phyloP scores from a whole-genome alignment of 2,329 filamentous ascomycete genomes.

The Aspergillus sp. region DNA sequence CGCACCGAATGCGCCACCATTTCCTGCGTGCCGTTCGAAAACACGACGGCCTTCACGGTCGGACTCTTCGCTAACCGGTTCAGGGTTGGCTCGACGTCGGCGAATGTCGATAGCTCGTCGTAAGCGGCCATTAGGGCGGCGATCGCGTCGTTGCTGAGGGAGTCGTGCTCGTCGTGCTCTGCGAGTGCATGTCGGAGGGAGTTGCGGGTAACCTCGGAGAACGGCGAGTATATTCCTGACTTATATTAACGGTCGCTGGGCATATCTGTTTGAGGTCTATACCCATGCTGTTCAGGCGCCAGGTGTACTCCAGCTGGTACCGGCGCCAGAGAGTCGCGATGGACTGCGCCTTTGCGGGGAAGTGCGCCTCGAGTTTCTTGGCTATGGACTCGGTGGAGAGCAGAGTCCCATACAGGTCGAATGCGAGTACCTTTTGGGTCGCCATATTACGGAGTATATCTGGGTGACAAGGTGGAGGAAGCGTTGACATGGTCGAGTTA shows the following conservation, averaged over 20 bases:
- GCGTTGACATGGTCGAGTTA: no score
- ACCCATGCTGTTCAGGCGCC: conserved; percentile 73
- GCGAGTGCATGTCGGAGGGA: conserved; percentile 64
- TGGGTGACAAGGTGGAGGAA: no score
- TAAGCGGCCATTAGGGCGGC: conserved; percentile 62
- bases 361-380: conserved; percentile 56
- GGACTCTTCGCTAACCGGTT: conserved; percentile 43
- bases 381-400: conserved; percentile 70
- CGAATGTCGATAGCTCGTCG: conserved; percentile 63
- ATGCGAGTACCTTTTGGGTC: conserved; percentile 57
- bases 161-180: conserved; percentile 48
- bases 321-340: conserved; percentile 65
- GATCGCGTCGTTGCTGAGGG: conserved; percentile 47
- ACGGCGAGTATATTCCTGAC: conserved; percentile 61
- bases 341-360: conserved; percentile 56
- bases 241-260: neutral
- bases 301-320: conserved; percentile 76
- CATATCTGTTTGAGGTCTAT: no score
- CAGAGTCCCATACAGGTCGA: conserved; percentile 74
- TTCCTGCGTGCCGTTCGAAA: conserved; percentile 66
- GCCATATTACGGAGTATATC: neutral
- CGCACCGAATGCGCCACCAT: conserved; percentile 65
- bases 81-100: conserved; percentile 61
- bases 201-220: conserved; percentile 61
- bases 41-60: conserved; percentile 58